Evolutionary conservation across 2,329 filamentous ascomycete species (phyloP).

Genomic region (Myotisia sp.): DNA sequence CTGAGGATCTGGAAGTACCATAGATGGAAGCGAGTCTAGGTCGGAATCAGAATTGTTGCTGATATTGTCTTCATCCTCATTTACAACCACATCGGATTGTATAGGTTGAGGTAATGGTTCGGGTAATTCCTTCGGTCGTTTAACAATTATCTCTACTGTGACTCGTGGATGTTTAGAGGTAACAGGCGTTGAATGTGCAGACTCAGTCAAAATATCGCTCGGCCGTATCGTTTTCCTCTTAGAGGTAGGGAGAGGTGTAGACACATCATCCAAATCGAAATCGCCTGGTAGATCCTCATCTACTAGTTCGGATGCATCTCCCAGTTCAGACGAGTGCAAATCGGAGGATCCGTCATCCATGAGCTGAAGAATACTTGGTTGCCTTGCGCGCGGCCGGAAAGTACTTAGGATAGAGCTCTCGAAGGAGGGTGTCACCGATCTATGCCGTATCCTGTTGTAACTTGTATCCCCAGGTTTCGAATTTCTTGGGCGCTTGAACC

Average conservation of each 20-base stretch:
- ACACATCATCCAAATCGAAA: conserved; percentile 32
- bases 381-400: conserved; percentile 30
- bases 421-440: conserved; percentile 26
- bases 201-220: background rate
- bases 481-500: conserved; percentile 1
- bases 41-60: background rate
- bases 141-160: background rate
- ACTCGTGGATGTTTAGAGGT: background rate
- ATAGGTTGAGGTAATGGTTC: background rate
- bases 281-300: conserved; percentile 31
- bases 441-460: conserved; percentile 6
- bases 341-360: conserved; percentile 27
- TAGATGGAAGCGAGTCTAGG: background rate
- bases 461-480: conserved; percentile 15
- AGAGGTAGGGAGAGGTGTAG: conserved; percentile 28
- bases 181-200: too few species aligned
- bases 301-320: conserved; percentile 19
- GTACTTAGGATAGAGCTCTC: conserved; percentile 32
- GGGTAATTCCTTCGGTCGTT: conserved; percentile 10
- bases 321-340: conserved; percentile 11
- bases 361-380: conserved; percentile 33
- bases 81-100: background rate
- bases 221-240: conserved; percentile 19
- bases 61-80: conserved; percentile 1
- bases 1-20: background rate